Evolutionary conservation across 495 filamentous ascomycete species (phyloP).

Genomic region (Xylaria venustula): DNA sequence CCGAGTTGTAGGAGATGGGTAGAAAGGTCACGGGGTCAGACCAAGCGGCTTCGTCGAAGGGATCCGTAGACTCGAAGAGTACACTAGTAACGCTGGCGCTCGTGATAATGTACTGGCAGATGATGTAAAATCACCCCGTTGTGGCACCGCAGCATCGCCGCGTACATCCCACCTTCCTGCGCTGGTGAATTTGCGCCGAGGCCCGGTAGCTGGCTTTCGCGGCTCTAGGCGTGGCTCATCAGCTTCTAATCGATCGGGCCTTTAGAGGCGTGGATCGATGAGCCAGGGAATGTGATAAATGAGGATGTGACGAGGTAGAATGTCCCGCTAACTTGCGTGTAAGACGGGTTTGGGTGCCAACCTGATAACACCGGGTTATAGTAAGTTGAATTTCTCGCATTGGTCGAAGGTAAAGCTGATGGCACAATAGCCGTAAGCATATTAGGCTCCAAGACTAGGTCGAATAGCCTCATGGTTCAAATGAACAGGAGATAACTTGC

Average conservation of each 20-base stretch:
- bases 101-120: conserved; percentile 37
- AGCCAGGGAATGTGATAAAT: conserved; percentile 36
- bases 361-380: conserved; percentile 35
- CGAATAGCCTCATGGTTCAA: not conserved
- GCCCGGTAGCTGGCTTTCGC: conserved; percentile 28
- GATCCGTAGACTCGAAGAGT: conserved; percentile 30
- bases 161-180: conserved; percentile 34
- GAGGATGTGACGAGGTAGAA: conserved; percentile 38
- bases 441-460: not conserved
- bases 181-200: conserved; percentile 22
- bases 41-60: conserved; percentile 34
- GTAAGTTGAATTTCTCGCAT: conserved; percentile 23
- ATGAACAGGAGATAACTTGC: not conserved
- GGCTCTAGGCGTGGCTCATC: conserved; percentile 28
- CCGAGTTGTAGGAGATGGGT: conserved; percentile 37
- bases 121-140: conserved; percentile 41
- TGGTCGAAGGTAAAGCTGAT: not conserved
- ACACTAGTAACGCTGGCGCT: conserved; percentile 22
- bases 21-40: conserved; percentile 38
- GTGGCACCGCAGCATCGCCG: conserved; percentile 32
- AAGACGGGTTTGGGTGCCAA: conserved; percentile 37
- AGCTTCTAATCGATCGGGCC: conserved; percentile 38
- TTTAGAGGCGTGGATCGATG: conserved; percentile 35
- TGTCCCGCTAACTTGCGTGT: conserved; percentile 27
- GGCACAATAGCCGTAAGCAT: not conserved